Conservation (phyloP, 257 asterid genomes). For the Penstemon davidsonii region DNA sequence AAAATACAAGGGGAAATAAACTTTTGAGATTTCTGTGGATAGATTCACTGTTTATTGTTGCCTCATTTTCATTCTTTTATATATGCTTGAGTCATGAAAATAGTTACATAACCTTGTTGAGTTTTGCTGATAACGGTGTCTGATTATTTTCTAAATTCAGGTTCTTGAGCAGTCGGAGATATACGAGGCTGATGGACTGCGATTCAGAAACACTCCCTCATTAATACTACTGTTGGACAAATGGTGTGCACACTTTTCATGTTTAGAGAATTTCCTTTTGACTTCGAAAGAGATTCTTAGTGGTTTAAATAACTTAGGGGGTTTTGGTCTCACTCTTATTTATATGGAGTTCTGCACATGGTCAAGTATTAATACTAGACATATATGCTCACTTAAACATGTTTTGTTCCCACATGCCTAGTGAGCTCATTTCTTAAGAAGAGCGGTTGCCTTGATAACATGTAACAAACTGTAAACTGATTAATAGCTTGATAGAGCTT, state of each 20-base stretch:
- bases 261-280: not conserved
- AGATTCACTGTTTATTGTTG: not conserved
- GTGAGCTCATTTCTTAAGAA: not conserved
- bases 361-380: too few species aligned
- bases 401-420: not conserved
- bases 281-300: not conserved
- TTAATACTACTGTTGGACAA: constrained; percentile 83
- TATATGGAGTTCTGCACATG: too few species aligned
- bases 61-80: constrained; percentile 9
- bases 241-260: constrained; percentile 53
- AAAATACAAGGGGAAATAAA: too few species aligned
- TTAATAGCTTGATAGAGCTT: too few species aligned
- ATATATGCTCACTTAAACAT: not conserved
- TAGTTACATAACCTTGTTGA: not conserved
- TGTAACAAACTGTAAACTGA: too few species aligned
- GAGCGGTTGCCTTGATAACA: not conserved
- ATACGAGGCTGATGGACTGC: constrained; percentile 61
- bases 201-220: constrained; percentile 48
- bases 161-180: constrained; percentile 75
- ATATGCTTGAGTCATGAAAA: not conserved
- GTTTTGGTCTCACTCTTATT: not conserved
- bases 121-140: constrained; percentile 10
- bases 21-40: not conserved
- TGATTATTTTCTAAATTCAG: constrained; percentile 38
- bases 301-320: not conserved